Evolutionary conservation across 2,329 filamentous ascomycete species (phyloP), one percentile per base, ranked within the genome.

Genomic region (Thyridium curvatum): DNA sequence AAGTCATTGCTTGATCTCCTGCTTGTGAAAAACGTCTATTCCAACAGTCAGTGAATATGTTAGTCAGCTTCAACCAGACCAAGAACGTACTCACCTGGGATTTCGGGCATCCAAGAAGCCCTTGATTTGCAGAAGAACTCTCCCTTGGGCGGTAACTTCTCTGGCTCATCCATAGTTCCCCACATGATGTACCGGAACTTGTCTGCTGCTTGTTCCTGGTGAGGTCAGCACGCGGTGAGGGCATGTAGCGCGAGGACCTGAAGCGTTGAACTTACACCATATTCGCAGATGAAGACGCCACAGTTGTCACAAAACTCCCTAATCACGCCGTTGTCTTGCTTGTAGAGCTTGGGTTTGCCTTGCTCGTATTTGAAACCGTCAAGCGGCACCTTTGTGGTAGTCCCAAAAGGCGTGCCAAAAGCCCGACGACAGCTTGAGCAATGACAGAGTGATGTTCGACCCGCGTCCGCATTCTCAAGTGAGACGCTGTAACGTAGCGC

Each of bases 51-150:
- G 33, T 26, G 6, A 12, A 31, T 4, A 35, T 13, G 39, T 28
- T 16, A 30, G 34, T 38, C 35, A 14, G 17, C 14, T 1, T 14
- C n/a, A 30, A 8, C 18, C 18, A 2, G 32, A 10, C 2, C 9
- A 3, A 18, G n/a, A 9, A 18, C 37, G 14, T 48, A 16, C 64
- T 46, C 47, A 68, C 67, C 56, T 30, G 59, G 59, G 35, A 72
- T 56, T 47, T 69, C 63, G 3, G 68, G 69, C 67, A 73, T 73
- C 72, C 72, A 77, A 2, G 46, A 52, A 5, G 62, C 57, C 41
- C 68, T 55, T 30, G 59, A 51, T 38, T 61, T 70, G 50, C 69
- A 74, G 46, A 74, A 77, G 55, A 76, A 76, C 45, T 76, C 71
- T 0, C 71, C 72, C 47, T 73, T 74, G 0, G 71, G 71, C 6